A percentile compares a stretch with the other conserved stretches of the same genome.
These are phyloP conservation scores for Cenococcum geophilum DNA, from an alignment of 495 filamentous ascomycete genomes.

Conservation along the genomic window DNA sequence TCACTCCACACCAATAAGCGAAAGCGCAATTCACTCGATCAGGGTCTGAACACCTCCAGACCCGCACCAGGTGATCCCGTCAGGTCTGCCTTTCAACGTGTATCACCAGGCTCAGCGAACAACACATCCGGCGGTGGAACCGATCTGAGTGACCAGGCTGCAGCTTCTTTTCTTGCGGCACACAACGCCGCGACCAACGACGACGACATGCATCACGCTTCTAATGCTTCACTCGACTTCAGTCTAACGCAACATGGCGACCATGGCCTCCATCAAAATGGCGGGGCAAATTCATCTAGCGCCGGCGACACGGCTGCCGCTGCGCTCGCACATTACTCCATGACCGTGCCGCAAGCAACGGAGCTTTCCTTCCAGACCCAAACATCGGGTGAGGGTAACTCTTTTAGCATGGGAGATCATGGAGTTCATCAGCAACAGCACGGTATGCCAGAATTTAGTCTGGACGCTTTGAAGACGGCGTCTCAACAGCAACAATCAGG, in stretches of 20 bases:
- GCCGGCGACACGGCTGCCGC: constrained; percentile 59
- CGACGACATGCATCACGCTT: constrained; percentile 31
- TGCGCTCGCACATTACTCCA: constrained; percentile 60
- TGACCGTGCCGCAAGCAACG: constrained; percentile 65
- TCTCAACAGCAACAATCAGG: constrained; percentile 18
- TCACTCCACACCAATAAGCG: constrained; percentile 33
- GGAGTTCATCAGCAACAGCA: constrained; percentile 31
- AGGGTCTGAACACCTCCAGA: constrained; percentile 21
- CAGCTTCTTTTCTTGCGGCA: constrained; percentile 26
- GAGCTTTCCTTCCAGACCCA: constrained; percentile 57
- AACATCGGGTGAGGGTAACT: constrained; percentile 31
- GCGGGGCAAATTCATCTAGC: constrained; percentile 21
- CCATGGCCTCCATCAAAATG: constrained; percentile 29
- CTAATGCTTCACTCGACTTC: constrained; percentile 21
- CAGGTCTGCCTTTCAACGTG: not conserved
- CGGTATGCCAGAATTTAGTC: constrained; percentile 32
- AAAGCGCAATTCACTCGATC: constrained; percentile 38
- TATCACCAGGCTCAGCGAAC: not conserved
- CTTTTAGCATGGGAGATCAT: constrained; percentile 37
- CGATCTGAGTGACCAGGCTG: constrained; percentile 28
- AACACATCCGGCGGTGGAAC: constrained; percentile 9
- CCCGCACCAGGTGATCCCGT: constrained; percentile 25
- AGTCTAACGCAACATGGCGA: constrained; percentile 31
- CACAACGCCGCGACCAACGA: constrained; percentile 32
- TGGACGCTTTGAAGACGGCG: constrained; percentile 29